A percentile compares a stretch with the other conserved stretches of the same genome.
Evolutionary conservation across 2,329 filamentous ascomycete genomes (phyloP).

Genomic region (Pseudogymnoascus sp.): DNA sequence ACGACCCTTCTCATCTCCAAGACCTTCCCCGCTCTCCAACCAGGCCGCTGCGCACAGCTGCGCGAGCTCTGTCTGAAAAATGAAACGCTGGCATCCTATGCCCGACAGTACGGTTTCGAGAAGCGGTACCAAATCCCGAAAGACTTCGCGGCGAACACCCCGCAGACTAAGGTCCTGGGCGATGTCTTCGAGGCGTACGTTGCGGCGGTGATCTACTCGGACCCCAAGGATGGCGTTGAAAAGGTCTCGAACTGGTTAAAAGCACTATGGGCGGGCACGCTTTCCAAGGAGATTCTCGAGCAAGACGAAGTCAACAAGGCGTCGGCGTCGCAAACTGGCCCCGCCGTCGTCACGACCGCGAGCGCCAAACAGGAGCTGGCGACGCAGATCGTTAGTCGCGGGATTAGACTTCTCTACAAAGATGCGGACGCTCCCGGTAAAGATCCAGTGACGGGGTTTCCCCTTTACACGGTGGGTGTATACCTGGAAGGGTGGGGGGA

Average conservation of each 20-base stretch:
- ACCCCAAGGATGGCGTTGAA: conserved; percentile 52
- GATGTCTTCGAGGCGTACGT: conserved; percentile 91
- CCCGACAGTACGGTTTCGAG: conserved; percentile 62
- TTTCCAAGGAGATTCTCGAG: conserved; percentile 46
- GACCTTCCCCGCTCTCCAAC: conserved; percentile 56
- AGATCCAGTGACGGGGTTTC: conserved; percentile 45
- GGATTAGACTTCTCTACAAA: conserved; percentile 53
- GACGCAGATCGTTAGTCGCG: conserved; percentile 38
- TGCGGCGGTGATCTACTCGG: conserved; percentile 65
- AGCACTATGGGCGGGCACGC: conserved; percentile 60
- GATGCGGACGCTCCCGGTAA: conserved; percentile 46
- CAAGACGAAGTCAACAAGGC: conserved; percentile 22
- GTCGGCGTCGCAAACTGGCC: background rate
- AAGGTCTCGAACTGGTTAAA: conserved; percentile 64
- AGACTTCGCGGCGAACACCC: conserved; percentile 30
- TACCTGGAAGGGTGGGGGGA: conserved; percentile 64
- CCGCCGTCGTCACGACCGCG: conserved; percentile 14
- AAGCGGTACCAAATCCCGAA: conserved; percentile 50
- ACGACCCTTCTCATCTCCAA: conserved; percentile 67
- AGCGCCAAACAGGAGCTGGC: conserved; percentile 46
- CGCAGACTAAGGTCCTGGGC: conserved; percentile 62
- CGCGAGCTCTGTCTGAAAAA: conserved; percentile 78
- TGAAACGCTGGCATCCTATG: conserved; percentile 62
- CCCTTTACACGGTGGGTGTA: conserved; percentile 54
- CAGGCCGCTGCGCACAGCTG: conserved; percentile 65